Evolutionary conservation across 1,284 basidiomycete species (phyloP).

Genomic region (Microbotryomycetes sp.): DNA sequence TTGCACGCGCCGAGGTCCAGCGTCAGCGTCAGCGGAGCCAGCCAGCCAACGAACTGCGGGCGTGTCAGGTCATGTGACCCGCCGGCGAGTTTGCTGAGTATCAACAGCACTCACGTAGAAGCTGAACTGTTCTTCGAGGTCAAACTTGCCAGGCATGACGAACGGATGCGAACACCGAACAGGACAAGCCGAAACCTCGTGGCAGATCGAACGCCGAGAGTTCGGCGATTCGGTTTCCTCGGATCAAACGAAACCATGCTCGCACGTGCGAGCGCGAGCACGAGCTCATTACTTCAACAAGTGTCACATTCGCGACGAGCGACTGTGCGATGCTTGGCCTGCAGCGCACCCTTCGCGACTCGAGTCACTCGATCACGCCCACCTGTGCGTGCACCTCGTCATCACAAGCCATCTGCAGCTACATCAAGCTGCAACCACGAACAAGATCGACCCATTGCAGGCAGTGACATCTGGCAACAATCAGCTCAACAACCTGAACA

Average conservation of each 20-base stretch:
- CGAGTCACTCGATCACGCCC: neutral
- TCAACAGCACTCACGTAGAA: slow-evolving; percentile 32
- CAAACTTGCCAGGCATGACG: slow-evolving; percentile 1
- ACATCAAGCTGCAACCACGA: too few species aligned
- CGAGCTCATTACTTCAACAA: neutral
- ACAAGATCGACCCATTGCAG: neutral
- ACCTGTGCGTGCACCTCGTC: neutral
- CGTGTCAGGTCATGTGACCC: neutral
- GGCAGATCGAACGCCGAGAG: too few species aligned
- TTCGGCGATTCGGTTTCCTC: too few species aligned
- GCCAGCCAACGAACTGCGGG: neutral
- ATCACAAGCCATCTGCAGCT: neutral
- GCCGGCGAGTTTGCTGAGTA: too few species aligned
- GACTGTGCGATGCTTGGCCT: neutral
- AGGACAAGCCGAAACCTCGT: too few species aligned
- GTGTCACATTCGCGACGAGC: neutral
- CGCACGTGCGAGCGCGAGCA: too few species aligned
- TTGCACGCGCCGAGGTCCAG: neutral
- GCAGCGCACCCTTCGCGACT: neutral
- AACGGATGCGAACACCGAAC: too few species aligned
- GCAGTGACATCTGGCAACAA: neutral
- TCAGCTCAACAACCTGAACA: neutral
- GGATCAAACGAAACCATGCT: too few species aligned
- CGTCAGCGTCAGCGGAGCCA: neutral
- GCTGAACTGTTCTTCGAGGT: slow-evolving; percentile 28